Conservation (phyloP, 192 early-diverging fungal genomes). For the Podila epigama region DNA sequence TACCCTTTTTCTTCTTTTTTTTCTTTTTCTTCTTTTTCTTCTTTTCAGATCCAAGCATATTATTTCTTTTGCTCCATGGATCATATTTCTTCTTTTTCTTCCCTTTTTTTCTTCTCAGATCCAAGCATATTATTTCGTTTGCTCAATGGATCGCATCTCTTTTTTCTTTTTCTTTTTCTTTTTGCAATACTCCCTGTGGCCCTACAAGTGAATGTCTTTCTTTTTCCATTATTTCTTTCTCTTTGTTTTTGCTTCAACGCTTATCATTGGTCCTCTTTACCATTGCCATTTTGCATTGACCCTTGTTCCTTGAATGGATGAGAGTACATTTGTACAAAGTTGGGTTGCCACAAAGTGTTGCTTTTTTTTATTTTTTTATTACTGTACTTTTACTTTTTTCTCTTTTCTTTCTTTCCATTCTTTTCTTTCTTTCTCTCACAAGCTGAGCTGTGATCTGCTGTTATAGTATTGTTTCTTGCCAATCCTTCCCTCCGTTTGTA, state of each 20-base stretch:
- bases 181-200: too few relatives aligned
- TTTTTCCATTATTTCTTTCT: too few relatives aligned
- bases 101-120: neutral
- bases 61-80: neutral
- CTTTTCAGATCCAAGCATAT: neutral
- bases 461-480: neutral
- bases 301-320: too few relatives aligned
- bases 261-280: too few relatives aligned
- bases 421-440: neutral
- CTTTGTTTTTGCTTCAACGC: too few relatives aligned
- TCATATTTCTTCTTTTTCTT: neutral
- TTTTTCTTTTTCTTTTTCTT: neutral
- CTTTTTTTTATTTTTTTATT: neutral
- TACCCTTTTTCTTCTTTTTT: neutral
- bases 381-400: neutral
- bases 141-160: neutral
- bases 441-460: neutral
- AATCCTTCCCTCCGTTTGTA: constrained; percentile 1
- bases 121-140: neutral
- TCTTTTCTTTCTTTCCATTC: neutral
- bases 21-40: neutral
- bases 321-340: too few relatives aligned
- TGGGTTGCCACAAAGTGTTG: too few relatives aligned
- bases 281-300: too few relatives aligned
- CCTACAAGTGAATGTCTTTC: too few relatives aligned